Evolutionary conservation across 2,329 filamentous ascomycete genomes (phyloP).

Genomic region (Trichoderma sp.): DNA sequence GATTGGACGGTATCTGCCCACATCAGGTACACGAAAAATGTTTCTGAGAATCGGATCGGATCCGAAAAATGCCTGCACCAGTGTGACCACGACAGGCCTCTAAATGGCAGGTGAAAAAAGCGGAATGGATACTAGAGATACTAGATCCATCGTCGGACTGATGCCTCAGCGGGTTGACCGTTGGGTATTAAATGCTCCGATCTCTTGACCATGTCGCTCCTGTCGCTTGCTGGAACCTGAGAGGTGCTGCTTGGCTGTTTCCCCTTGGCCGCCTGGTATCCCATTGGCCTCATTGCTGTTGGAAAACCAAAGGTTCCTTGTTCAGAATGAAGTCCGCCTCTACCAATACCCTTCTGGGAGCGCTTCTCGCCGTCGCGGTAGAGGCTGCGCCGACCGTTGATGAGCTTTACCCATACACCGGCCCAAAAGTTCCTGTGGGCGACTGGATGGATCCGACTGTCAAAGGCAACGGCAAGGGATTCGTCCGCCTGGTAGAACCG

Average conservation of each 20-base stretch:
- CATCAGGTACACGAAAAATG: background rate
- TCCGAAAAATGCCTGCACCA: background rate
- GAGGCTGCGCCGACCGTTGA: constrained; percentile 4
- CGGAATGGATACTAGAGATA: background rate
- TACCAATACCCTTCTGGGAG: background rate
- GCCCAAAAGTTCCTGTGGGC: background rate
- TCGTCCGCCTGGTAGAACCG: constrained; percentile 9
- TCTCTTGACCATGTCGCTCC: background rate
- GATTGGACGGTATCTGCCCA: background rate
- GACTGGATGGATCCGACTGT: constrained; percentile 11
- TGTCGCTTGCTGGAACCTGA: background rate
- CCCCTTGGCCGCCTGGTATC: background rate
- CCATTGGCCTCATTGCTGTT: background rate
- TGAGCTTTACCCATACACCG: constrained; percentile 12
- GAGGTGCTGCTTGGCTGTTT: background rate
- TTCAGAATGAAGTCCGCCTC: background rate
- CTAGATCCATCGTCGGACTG: background rate
- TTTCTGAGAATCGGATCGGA: background rate
- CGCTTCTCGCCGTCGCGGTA: constrained; percentile 1
- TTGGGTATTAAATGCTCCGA: background rate
- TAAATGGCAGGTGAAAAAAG: background rate
- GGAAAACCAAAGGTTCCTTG: background rate
- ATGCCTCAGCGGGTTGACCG: background rate
- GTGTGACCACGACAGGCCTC: background rate
- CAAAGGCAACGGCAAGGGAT: constrained; percentile 13